Evolutionary conservation across 768 basidiomycete species (phyloP).

Genomic region (Calocybe cyanea): DNA sequence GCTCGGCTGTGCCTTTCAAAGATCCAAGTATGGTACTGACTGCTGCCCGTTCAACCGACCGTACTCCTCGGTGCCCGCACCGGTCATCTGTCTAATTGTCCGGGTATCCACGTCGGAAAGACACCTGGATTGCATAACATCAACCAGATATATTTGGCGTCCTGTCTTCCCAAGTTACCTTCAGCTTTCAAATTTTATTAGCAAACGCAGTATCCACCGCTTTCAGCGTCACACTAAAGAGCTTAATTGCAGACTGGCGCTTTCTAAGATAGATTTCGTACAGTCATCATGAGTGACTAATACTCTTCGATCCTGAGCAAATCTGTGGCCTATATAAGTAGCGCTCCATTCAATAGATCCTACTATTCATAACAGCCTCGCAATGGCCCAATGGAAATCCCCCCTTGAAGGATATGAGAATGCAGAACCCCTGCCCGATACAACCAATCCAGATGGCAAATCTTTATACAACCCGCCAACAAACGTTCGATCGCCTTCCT

Average conservation of each 20-base stretch:
- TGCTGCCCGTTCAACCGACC: not conserved
- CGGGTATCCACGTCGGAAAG: too few species aligned
- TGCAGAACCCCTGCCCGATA: slow-evolving; percentile 38
- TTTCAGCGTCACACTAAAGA: too few species aligned
- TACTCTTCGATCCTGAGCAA: slow-evolving; percentile 1
- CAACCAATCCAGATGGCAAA: slow-evolving; percentile 51
- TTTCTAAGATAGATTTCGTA: not conserved
- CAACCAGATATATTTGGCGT: not conserved
- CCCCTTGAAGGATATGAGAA: slow-evolving; percentile 36
- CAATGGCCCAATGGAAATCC: slow-evolving; percentile 22
- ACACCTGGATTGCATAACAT: too few species aligned
- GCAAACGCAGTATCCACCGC: too few species aligned
- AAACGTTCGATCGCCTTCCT: slow-evolving; percentile 41
- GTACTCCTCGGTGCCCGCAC: too few species aligned
- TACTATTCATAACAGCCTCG: not conserved
- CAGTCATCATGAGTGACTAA: slow-evolving; percentile 7
- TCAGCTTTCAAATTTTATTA: too few species aligned
- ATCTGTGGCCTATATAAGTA: not conserved
- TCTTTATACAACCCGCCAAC: slow-evolving; percentile 47
- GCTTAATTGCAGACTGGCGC: not conserved
- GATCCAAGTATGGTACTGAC: too few species aligned
- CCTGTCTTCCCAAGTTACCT: not conserved
- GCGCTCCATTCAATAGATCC: not conserved
- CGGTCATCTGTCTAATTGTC: too few species aligned
- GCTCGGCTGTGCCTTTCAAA: too few species aligned